Percentiles rank a stretch among this genome's conserved stretches.
These are phyloP conservation scores for Bryoglossum gracile DNA, from an alignment of 495 filamentous ascomycete species.

Conservation along the genomic window DNA sequence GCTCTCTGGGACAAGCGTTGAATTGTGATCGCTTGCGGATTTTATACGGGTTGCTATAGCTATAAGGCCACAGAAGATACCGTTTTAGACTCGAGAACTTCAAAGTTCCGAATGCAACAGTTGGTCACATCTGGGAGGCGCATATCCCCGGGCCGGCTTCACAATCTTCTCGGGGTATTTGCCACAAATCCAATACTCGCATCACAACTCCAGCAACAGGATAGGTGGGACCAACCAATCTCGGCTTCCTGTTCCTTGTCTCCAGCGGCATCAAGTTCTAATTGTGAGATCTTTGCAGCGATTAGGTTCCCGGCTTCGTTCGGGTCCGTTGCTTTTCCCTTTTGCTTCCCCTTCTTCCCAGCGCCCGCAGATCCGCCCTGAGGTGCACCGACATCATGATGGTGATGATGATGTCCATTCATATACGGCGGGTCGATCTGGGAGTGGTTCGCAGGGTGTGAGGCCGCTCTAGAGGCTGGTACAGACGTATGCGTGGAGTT, in stretches of 20 bases:
- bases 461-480: slow-evolving; percentile 20
- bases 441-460: slow-evolving; percentile 12
- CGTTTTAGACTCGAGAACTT: too few relatives aligned
- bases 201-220: too few relatives aligned
- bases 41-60: too few relatives aligned
- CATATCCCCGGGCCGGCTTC: too few relatives aligned
- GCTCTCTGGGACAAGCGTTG: too few relatives aligned
- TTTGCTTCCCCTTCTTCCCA: slow-evolving; percentile 60
- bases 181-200: too few relatives aligned
- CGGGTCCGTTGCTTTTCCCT: slow-evolving; percentile 68
- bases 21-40: too few relatives aligned
- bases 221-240: slow-evolving; percentile 67
- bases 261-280: slow-evolving; percentile 84
- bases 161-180: too few relatives aligned
- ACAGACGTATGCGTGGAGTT: slow-evolving; percentile 23
- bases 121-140: too few relatives aligned
- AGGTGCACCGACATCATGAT: slow-evolving; percentile 14
- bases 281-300: slow-evolving; percentile 86
- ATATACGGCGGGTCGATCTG: slow-evolving; percentile 18
- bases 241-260: slow-evolving; percentile 94
- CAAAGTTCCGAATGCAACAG: too few relatives aligned
- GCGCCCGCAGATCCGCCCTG: slow-evolving; percentile 8
- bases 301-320: slow-evolving; percentile 84
- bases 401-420: slow-evolving; percentile 26
- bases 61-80: too few relatives aligned